Conservation (phyloP, 768 basidiomycete genomes). For the Termitomyces sp. region DNA sequence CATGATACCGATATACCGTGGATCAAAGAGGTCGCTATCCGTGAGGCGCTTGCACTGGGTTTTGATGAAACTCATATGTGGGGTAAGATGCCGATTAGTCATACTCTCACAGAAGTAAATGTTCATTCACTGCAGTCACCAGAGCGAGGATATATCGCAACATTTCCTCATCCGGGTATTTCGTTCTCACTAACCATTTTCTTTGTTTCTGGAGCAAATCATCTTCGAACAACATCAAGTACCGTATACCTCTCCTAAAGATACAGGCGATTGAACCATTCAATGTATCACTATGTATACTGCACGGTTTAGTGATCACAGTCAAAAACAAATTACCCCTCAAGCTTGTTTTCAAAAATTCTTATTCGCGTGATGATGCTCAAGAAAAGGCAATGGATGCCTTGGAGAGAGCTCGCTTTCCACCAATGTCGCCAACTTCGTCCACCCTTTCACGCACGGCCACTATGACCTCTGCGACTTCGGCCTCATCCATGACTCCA, state of each 20-base stretch:
- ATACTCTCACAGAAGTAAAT: not conserved
- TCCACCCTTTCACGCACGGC: not conserved
- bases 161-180: constrained; percentile 32
- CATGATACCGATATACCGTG: constrained; percentile 8
- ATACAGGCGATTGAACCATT: constrained; percentile 35
- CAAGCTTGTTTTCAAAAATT: constrained; percentile 43
- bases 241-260: constrained; percentile 36
- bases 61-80: constrained; percentile 25
- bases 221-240: constrained; percentile 28
- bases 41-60: constrained; percentile 25
- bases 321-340: constrained; percentile 41
- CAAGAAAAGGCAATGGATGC: constrained; percentile 26
- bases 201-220: constrained; percentile 45
- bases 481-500: not conserved
- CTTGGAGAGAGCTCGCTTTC: constrained; percentile 7
- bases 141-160: constrained; percentile 29
- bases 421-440: constrained; percentile 2
- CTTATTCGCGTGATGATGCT: constrained; percentile 37
- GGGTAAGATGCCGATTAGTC: constrained; percentile 19
- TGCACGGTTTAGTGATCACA: constrained; percentile 35
- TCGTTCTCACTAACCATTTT: constrained; percentile 33
- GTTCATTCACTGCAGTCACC: constrained; percentile 20
- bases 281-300: constrained; percentile 18
- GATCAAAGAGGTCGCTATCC: constrained; percentile 24
- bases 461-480: not conserved